phyloP scores from a whole-genome alignment of 1,139 yeast species.

The Hyphopichia wangnamkhiaoensis region DNA sequence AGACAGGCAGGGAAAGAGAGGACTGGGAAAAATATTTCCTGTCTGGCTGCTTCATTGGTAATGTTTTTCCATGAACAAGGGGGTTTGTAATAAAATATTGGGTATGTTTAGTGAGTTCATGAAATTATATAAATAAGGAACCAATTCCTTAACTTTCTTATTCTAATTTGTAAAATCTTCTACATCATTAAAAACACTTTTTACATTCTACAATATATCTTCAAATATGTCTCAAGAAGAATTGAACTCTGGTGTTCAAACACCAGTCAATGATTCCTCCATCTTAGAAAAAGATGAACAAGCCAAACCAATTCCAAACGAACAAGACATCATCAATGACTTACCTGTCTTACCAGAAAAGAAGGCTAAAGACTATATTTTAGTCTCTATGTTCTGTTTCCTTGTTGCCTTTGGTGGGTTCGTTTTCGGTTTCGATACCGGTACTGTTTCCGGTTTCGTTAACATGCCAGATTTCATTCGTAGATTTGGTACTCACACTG shows the following conservation, averaged over 20 bases:
- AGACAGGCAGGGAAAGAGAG: too few species aligned
- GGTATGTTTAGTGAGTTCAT: too few species aligned
- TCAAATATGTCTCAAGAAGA: conserved; percentile 24
- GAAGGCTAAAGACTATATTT: conserved; percentile 28
- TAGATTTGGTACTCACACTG: conserved; percentile 45
- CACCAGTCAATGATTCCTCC: conserved; percentile 33
- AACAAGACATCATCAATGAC: conserved; percentile 3
- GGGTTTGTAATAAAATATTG: too few species aligned
- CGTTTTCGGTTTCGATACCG: conserved; percentile 75
- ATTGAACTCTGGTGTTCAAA: conserved; percentile 29
- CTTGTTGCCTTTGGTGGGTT: conserved; percentile 65
- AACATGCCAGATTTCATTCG: conserved; percentile 54
- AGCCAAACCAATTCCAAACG: neutral
- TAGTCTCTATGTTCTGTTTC: conserved; percentile 39
- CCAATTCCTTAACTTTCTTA: too few species aligned
- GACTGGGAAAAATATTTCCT: too few species aligned
- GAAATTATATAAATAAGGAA: too few species aligned
- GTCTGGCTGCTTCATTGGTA: too few species aligned
- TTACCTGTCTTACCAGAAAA: conserved; percentile 29
- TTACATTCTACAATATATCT: neutral
- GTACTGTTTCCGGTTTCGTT: conserved; percentile 69
- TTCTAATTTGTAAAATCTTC: too few species aligned
- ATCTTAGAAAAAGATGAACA: conserved; percentile 26
- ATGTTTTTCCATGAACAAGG: too few species aligned
- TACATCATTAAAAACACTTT: neutral